These are phyloP conservation scores for Bathelium albidoporum DNA, from an alignment of 495 filamentous ascomycete genomes.

Conservation along the genomic window DNA sequence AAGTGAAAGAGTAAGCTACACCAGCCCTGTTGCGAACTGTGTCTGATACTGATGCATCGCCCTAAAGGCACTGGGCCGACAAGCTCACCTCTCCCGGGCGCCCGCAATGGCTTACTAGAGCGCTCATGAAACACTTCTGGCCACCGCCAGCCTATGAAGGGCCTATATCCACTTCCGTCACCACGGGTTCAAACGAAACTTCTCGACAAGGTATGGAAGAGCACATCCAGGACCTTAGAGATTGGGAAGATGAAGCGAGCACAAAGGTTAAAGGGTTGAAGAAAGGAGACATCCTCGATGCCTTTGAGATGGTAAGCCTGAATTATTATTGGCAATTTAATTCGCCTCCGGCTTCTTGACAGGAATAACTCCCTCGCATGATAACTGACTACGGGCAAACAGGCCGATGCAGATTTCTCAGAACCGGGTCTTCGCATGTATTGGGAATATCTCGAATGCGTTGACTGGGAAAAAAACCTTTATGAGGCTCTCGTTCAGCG, in stretches of 20 bases:
- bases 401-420: constrained; percentile 26
- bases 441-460: constrained; percentile 33
- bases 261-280: constrained; percentile 22
- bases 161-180: constrained; percentile 5
- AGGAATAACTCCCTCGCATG: neutral
- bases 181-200: constrained; percentile 8
- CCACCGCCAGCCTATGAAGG: constrained; percentile 27
- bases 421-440: constrained; percentile 26
- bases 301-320: constrained; percentile 22
- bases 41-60: neutral
- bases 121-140: constrained; percentile 29
- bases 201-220: constrained; percentile 15
- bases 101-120: constrained; percentile 27
- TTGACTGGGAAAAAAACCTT: constrained; percentile 23
- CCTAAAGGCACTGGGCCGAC: constrained; percentile 23
- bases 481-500: constrained; percentile 21
- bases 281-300: constrained; percentile 22
- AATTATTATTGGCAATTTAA: no score
- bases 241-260: constrained; percentile 25
- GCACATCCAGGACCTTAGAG: constrained; percentile 21
- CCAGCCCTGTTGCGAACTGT: neutral
- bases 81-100: constrained; percentile 18
- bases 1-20: constrained; percentile 13
- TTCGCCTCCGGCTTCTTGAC: no score
- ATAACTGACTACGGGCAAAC: neutral